phyloP scores from a whole-genome alignment of 75 land plant species.

The Pseudotsuga menziesii region DNA sequence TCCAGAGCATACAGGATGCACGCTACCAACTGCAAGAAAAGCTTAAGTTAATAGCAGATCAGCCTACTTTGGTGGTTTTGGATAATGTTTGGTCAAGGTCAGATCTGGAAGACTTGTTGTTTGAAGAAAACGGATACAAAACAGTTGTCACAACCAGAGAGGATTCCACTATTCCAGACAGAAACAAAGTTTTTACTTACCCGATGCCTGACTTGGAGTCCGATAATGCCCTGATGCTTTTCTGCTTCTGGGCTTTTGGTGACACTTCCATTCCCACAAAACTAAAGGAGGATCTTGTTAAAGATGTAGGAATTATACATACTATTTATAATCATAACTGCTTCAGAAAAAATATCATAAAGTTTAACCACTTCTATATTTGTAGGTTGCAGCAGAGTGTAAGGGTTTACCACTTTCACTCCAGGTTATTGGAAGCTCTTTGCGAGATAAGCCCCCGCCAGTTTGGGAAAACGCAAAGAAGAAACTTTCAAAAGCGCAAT shows the following conservation, averaged over 20 bases:
- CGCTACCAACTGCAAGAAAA: too few relatives aligned
- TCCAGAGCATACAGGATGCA: too few relatives aligned
- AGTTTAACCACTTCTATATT: too few relatives aligned
- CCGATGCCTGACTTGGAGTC: slow-evolving; percentile 31
- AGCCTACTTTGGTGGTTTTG: slow-evolving; percentile 21
- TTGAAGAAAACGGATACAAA: slow-evolving; percentile 28
- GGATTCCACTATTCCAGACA: background rate
- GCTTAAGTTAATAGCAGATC: background rate
- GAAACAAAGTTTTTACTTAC: background rate
- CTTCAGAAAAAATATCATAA: too few relatives aligned
- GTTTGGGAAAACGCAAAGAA: slow-evolving; percentile 40
- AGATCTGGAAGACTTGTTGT: slow-evolving; percentile 28
- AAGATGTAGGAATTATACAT: slow-evolving; percentile 20
- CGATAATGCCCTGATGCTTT: slow-evolving; percentile 36
- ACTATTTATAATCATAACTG: too few relatives aligned
- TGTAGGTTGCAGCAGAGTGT: slow-evolving; percentile 41
- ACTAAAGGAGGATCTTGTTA: slow-evolving; percentile 28
- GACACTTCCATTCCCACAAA: slow-evolving; percentile 21
- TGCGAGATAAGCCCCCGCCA: slow-evolving; percentile 25
- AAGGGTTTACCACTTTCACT: slow-evolving; percentile 57
- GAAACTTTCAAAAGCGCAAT: slow-evolving; percentile 29
- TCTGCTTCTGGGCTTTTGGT: slow-evolving; percentile 44
- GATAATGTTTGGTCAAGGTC: slow-evolving; percentile 50
- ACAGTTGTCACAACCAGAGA: slow-evolving; percentile 36
- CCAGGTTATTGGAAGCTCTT: slow-evolving; percentile 55